A percentile compares a stretch with the other conserved stretches of the same genome.
These are phyloP conservation scores for Fraxinus cuspidata DNA, from an alignment of 257 asterid genomes.

Conservation along the genomic window DNA sequence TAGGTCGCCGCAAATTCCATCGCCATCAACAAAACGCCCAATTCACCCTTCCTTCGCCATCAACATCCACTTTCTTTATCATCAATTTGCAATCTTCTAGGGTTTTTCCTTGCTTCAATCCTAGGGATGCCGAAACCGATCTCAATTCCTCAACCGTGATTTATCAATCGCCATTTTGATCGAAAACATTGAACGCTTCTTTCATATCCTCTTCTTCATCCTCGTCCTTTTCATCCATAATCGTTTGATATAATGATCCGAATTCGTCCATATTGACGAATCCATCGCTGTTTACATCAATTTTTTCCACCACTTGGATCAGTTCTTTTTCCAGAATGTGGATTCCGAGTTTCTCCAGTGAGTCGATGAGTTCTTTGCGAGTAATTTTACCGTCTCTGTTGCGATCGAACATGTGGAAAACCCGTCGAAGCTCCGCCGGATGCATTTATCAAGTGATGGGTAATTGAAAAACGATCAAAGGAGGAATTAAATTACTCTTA, in stretches of 20 bases:
- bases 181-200: constrained; percentile 54
- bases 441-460: constrained; percentile 31
- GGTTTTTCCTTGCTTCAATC: constrained; percentile 46
- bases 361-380: constrained; percentile 39
- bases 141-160: constrained; percentile 49
- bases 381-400: constrained; percentile 49
- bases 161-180: constrained; percentile 44
- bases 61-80: constrained; percentile 49
- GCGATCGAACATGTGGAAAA: constrained; percentile 49
- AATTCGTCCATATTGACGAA: constrained; percentile 47
- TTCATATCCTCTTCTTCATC: constrained; percentile 49
- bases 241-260: constrained; percentile 36
- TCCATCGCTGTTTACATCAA: constrained; percentile 52
- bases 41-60: constrained; percentile 56
- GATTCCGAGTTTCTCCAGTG: constrained; percentile 39
- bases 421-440: constrained; percentile 40
- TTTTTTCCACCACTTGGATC: constrained; percentile 42
- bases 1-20: too few species aligned
- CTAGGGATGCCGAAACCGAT: constrained; percentile 42
- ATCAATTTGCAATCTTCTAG: constrained; percentile 46
- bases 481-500: not conserved
- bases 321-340: constrained; percentile 43
- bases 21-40: too few species aligned
- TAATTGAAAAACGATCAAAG: not conserved
- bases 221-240: constrained; percentile 35